Percentiles rank a stretch among this genome's conserved stretches.
Conservation (phyloP, 192 early-diverging fungal species). For the Backusella tarrabulga region DNA sequence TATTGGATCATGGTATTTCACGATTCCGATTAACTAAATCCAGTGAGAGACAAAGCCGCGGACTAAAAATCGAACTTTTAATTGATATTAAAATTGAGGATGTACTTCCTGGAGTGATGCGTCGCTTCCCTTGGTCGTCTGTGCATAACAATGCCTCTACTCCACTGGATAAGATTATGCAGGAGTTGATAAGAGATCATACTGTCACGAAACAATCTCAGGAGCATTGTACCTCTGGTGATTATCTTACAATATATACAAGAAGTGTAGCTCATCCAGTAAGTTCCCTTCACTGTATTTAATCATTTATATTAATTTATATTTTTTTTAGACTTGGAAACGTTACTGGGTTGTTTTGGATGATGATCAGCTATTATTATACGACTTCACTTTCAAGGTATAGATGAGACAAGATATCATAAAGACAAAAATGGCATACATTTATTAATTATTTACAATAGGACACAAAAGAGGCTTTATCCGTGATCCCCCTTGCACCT, state of each 20-base stretch:
- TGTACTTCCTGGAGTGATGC: background rate
- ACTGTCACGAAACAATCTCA: background rate
- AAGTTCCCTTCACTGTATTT: background rate
- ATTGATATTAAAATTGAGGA: slow-evolving; percentile 15
- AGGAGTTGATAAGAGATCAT: background rate
- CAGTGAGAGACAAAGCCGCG: background rate
- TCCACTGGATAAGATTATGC: background rate
- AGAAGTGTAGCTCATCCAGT: slow-evolving; percentile 15
- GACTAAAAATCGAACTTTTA: background rate
- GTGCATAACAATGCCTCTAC: background rate
- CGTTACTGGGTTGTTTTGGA: slow-evolving; percentile 6
- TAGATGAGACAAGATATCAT: background rate
- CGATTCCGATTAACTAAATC: background rate
- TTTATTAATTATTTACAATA: background rate
- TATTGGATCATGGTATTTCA: slow-evolving; percentile 11
- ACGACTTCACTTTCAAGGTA: slow-evolving; percentile 16
- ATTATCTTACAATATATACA: slow-evolving; percentile 11
- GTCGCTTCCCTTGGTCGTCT: slow-evolving; percentile 5
- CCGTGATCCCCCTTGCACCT: background rate
- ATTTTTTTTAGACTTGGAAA: slow-evolving; percentile 13
- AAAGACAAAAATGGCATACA: background rate
- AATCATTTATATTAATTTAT: background rate
- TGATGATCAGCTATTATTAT: background rate
- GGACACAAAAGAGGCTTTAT: slow-evolving; percentile 12
- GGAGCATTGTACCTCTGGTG: background rate